phyloP scores from a whole-genome alignment of 2,329 filamentous ascomycete genomes.

The Colletotrichum godetiae region DNA sequence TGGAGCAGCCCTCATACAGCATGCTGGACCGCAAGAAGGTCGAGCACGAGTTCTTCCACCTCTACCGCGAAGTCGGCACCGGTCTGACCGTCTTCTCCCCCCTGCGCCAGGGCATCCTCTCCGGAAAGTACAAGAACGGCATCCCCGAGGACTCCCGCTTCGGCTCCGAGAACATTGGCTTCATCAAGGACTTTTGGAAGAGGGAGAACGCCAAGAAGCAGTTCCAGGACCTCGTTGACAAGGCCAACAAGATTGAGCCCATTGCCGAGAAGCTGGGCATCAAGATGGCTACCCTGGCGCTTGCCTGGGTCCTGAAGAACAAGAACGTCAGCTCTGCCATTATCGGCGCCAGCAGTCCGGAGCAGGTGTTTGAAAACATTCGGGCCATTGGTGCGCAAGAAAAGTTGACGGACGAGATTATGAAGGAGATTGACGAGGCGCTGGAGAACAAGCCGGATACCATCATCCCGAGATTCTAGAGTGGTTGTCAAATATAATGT shows the following conservation, averaged over 20 bases:
- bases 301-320: slow-evolving; percentile 73
- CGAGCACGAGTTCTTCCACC: slow-evolving; percentile 70
- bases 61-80: slow-evolving; percentile 70
- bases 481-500: neutral
- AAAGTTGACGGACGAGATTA: slow-evolving; percentile 68
- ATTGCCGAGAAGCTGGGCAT: slow-evolving; percentile 74
- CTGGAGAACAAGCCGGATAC: slow-evolving; percentile 68
- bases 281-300: slow-evolving; percentile 65
- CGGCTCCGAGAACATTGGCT: slow-evolving; percentile 65
- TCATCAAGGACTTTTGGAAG: slow-evolving; percentile 64
- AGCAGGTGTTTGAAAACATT: slow-evolving; percentile 71
- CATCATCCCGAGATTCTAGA: slow-evolving; percentile 48
- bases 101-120: slow-evolving; percentile 67
- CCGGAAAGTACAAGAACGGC: slow-evolving; percentile 75
- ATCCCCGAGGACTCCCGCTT: slow-evolving; percentile 71
- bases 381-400: slow-evolving; percentile 63
- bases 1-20: slow-evolving; percentile 77
- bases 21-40: slow-evolving; percentile 71
- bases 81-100: slow-evolving; percentile 74
- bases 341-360: slow-evolving; percentile 66
- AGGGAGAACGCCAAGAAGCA: slow-evolving; percentile 58
- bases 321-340: slow-evolving; percentile 71
- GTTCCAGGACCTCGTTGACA: slow-evolving; percentile 68
- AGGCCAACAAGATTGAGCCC: slow-evolving; percentile 68
- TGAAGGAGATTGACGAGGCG: slow-evolving; percentile 69